Conservation (phyloP, 495 filamentous ascomycete species). For the Aspergillus incahuasiensis region DNA sequence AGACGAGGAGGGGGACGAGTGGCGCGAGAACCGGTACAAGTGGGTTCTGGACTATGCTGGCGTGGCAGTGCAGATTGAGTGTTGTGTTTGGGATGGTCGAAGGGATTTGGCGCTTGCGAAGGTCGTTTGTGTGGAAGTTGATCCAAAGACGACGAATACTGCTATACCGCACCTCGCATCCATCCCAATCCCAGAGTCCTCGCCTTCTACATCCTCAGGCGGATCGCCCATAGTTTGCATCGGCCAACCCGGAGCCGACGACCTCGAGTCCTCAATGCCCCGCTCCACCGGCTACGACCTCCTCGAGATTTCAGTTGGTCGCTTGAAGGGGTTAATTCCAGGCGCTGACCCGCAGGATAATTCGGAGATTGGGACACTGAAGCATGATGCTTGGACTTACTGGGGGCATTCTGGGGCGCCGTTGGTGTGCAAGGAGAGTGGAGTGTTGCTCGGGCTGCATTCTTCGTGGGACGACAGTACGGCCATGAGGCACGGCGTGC, state of each 20-base stretch:
- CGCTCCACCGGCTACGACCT: not conserved
- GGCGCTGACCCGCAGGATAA: slow-evolving; percentile 9
- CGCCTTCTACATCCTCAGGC: no score
- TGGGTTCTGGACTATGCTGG: slow-evolving; percentile 2
- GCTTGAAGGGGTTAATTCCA: slow-evolving; percentile 1
- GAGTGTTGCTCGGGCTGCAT: slow-evolving; percentile 2
- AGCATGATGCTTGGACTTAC: slow-evolving; percentile 12
- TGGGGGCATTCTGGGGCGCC: slow-evolving; percentile 11
- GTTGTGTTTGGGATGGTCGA: not conserved
- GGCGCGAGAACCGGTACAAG: not conserved
- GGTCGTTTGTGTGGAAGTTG: not conserved
- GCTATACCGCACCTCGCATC: not conserved
- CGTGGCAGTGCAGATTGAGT: slow-evolving; percentile 1
- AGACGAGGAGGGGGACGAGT: not conserved
- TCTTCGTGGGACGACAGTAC: slow-evolving; percentile 11
- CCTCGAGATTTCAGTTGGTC: slow-evolving; percentile 1
- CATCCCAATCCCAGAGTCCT: not conserved
- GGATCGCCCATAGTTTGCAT: slow-evolving; percentile 1
- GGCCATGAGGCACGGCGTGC: slow-evolving; percentile 9
- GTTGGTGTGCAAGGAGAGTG: not conserved
- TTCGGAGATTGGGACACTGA: slow-evolving; percentile 9
- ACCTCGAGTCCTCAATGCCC: not conserved
- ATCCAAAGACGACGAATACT: not conserved
- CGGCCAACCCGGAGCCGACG: slow-evolving; percentile 7
- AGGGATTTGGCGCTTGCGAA: slow-evolving; percentile 3